Conservation (phyloP, 371 early-diverging fungal species). For the Mucor velutinosus region DNA sequence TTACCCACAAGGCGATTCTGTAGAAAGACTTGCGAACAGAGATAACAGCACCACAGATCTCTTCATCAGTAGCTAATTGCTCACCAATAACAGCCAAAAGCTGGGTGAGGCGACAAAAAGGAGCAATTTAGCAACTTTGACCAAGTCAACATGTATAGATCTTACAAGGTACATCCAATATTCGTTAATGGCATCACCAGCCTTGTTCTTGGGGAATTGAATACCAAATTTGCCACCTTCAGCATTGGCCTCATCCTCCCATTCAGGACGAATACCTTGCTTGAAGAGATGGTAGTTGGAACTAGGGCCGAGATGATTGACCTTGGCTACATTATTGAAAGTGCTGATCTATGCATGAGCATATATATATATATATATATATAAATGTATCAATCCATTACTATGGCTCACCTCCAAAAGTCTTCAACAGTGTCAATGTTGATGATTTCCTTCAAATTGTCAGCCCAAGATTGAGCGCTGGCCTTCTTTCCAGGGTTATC, state of each 20-base stretch:
- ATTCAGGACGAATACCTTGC: conserved; percentile 96
- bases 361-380: background rate
- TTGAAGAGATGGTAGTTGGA: conserved; percentile 98
- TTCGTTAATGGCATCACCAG: conserved; percentile 76
- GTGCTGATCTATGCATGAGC: conserved; percentile 53
- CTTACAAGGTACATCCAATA: conserved; percentile 87
- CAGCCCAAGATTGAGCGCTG: conserved; percentile 83
- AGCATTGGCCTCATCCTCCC: conserved; percentile 98
- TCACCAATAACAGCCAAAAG: conserved; percentile 94
- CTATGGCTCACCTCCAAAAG: conserved; percentile 84
- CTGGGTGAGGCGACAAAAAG: conserved; percentile 26
- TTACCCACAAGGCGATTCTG: conserved; percentile 91
- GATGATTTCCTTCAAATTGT: conserved; percentile 85
- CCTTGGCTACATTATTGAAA: conserved; percentile 85
- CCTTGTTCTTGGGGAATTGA: conserved; percentile 74
- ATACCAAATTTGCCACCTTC: conserved; percentile 97
- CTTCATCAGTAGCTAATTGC: conserved; percentile 74
- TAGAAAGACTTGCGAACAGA: conserved; percentile 81
- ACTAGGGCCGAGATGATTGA: conserved; percentile 77
- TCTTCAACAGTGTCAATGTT: conserved; percentile 93
- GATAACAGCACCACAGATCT: conserved; percentile 91
- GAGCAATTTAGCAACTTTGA: background rate
- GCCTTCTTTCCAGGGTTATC: conserved; percentile 86
- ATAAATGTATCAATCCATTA: too few species aligned
- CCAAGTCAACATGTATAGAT: background rate